Percentiles rank a stretch among this genome's conserved stretches.
phyloP scores from a whole-genome alignment of 495 filamentous ascomycete genomes.

The Daldinia loculata region DNA sequence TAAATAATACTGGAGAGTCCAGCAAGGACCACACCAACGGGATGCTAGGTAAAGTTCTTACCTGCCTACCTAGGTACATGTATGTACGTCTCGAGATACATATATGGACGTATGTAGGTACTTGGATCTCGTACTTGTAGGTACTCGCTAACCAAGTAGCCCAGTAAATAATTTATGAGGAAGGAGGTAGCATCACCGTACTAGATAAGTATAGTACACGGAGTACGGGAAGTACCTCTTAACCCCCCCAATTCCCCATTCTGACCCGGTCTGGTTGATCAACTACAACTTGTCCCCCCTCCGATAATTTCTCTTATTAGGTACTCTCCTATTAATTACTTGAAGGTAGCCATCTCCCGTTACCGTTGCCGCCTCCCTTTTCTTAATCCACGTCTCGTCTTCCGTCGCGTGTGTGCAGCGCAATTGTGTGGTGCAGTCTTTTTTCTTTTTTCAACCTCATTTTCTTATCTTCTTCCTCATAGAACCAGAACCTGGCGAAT shows the following conservation, averaged over 20 bases:
- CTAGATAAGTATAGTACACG: conserved; percentile 8
- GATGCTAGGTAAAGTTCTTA: neutral
- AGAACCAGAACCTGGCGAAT: conserved; percentile 34
- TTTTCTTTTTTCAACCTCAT: conserved; percentile 39
- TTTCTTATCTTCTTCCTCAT: conserved; percentile 32
- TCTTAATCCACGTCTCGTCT: conserved; percentile 38
- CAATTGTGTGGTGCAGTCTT: conserved; percentile 46
- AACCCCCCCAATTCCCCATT: conserved; percentile 32
- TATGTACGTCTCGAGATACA: too few relatives aligned
- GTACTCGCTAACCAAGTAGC: neutral
- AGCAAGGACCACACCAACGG: conserved; percentile 30
- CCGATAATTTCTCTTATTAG: conserved; percentile 51
- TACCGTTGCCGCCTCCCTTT: conserved; percentile 48
- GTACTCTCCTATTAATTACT: conserved; percentile 46
- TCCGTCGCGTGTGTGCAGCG: conserved; percentile 44
- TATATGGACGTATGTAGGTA: too few relatives aligned
- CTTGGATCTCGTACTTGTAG: neutral
- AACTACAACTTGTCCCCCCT: conserved; percentile 43
- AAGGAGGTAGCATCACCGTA: conserved; percentile 13
- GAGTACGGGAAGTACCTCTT: conserved; percentile 24
- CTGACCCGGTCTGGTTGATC: conserved; percentile 45
- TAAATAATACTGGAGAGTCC: neutral
- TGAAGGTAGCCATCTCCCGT: conserved; percentile 46
- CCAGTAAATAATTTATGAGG: neutral
- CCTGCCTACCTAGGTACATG: too few relatives aligned